Evolutionary conservation across 2,329 filamentous ascomycete genomes (phyloP).

Genomic region (Ramularia collo-cygni): DNA sequence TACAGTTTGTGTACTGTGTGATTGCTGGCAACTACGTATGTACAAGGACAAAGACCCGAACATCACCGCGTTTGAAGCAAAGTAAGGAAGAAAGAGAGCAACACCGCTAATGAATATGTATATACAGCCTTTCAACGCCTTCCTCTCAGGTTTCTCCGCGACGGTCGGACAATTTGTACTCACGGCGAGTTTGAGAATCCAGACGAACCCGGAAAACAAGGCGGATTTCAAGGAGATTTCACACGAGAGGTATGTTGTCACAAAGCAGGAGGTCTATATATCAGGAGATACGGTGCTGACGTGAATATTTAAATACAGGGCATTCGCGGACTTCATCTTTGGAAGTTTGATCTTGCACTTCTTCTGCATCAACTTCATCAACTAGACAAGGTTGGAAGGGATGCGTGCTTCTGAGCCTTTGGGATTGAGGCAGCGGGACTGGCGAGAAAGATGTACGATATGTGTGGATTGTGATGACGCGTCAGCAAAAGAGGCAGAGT

Average conservation of each 20-base stretch:
- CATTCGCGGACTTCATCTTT: conserved; percentile 93
- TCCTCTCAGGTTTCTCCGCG: conserved; percentile 88
- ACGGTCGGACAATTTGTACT: conserved; percentile 97
- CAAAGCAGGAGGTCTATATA: background rate
- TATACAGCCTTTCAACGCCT: conserved; percentile 99
- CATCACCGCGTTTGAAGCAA: background rate
- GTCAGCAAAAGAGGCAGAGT: too few species aligned
- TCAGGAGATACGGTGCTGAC: background rate
- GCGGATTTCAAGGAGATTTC: conserved; percentile 68
- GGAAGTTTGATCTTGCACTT: conserved; percentile 95
- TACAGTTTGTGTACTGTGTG: conserved; percentile 92
- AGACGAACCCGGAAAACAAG: conserved; percentile 80
- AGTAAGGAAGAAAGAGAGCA: conserved; percentile 1
- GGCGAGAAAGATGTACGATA: too few species aligned
- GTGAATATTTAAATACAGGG: conserved; percentile 46
- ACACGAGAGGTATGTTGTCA: conserved; percentile 64
- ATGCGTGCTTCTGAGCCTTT: too few species aligned
- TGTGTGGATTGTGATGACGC: too few species aligned
- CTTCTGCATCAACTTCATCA: conserved; percentile 99
- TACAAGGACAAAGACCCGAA: conserved; percentile 23
- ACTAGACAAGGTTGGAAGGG: conserved; percentile 48
- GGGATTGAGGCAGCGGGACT: too few species aligned
- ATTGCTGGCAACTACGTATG: conserved; percentile 90
- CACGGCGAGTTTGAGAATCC: conserved; percentile 82
- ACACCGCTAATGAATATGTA: too few species aligned